Percentiles rank a stretch among this genome's conserved stretches.
Evolutionary conservation across 208 protist genomes (phyloP).

Genomic region (Leishmania braziliensis): DNA sequence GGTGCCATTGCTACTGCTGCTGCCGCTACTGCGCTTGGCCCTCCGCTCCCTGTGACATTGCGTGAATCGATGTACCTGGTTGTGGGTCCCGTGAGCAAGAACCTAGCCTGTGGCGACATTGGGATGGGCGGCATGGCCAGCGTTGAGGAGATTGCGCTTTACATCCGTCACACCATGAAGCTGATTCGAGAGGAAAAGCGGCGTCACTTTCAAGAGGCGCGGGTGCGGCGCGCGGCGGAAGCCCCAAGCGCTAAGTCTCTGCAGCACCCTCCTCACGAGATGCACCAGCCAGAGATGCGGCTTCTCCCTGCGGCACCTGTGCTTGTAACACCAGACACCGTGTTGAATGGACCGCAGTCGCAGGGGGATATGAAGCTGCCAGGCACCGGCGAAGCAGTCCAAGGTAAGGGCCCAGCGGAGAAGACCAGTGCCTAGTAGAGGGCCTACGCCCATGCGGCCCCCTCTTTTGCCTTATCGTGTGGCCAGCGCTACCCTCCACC

Average conservation of each 20-base stretch:
- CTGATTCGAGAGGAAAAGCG: conserved; percentile 60
- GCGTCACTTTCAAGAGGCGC: conserved; percentile 11
- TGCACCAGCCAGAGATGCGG: not conserved
- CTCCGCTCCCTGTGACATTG: conserved; percentile 37
- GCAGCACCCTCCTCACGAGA: not conserved
- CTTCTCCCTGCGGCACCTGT: not conserved
- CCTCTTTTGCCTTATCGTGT: not conserved
- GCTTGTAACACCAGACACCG: not conserved
- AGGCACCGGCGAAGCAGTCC: not conserved
- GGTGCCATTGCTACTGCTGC: not conserved
- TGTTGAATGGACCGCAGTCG: not conserved
- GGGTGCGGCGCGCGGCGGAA: conserved; percentile 1
- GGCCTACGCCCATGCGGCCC: not conserved
- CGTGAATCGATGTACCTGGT: conserved; percentile 77
- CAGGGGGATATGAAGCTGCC: not conserved
- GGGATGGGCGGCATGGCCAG: conserved; percentile 94
- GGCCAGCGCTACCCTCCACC: not conserved
- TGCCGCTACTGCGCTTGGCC: not conserved
- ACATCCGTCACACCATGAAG: conserved; percentile 62
- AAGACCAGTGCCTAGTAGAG: not conserved
- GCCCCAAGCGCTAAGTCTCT: not conserved
- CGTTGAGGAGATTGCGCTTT: conserved; percentile 77
- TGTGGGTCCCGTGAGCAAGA: conserved; percentile 91
- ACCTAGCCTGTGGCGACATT: conserved; percentile 94
- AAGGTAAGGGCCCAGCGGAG: not conserved